These are phyloP conservation scores for Pichia gijzeniarum DNA, from an alignment of 805 yeast species.

Conservation along the genomic window DNA sequence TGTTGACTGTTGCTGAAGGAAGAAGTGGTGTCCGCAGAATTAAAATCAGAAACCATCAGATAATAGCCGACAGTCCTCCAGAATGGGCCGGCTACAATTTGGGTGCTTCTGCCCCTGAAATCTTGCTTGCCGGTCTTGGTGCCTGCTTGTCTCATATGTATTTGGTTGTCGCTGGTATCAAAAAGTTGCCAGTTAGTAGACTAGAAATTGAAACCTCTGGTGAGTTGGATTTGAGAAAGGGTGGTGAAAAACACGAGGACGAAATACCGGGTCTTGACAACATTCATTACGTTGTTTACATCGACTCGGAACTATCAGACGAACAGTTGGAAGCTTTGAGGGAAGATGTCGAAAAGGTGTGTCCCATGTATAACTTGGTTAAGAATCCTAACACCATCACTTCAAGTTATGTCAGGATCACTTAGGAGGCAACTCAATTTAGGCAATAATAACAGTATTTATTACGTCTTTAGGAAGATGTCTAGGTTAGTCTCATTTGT, in stretches of 20 bases:
- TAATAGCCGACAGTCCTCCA: slow-evolving; percentile 7
- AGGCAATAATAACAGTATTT: no score
- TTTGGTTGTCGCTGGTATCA: slow-evolving; percentile 9
- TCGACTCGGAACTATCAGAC: slow-evolving; percentile 1
- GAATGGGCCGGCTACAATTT: slow-evolving; percentile 9
- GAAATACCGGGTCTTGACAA: slow-evolving; percentile 7
- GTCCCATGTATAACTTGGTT: slow-evolving; percentile 7
- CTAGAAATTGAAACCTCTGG: slow-evolving; percentile 9
- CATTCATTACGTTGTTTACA: slow-evolving; percentile 4
- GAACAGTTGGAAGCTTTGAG: slow-evolving; percentile 1
- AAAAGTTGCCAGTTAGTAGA: slow-evolving; percentile 3
- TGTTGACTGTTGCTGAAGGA: slow-evolving; percentile 5
- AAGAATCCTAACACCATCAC: slow-evolving; percentile 3
- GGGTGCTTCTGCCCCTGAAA: slow-evolving; percentile 9
- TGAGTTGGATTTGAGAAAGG: slow-evolving; percentile 6
- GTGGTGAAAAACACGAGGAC: slow-evolving; percentile 2
- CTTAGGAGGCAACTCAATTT: no score
- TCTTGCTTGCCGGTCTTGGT: slow-evolving; percentile 5
- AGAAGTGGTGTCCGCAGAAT: slow-evolving; percentile 9
- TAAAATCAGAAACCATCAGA: slow-evolving; percentile 4
- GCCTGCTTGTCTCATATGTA: slow-evolving; percentile 9
- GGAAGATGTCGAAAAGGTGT: slow-evolving; percentile 7
- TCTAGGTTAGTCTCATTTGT: no score
- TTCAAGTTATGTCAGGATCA: neutral
- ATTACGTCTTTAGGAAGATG: no score